Evolutionary conservation across 2,329 filamentous ascomycete genomes (phyloP), one percentile per base, ranked within the genome.

Genomic region (Verticillium dahliae): DNA sequence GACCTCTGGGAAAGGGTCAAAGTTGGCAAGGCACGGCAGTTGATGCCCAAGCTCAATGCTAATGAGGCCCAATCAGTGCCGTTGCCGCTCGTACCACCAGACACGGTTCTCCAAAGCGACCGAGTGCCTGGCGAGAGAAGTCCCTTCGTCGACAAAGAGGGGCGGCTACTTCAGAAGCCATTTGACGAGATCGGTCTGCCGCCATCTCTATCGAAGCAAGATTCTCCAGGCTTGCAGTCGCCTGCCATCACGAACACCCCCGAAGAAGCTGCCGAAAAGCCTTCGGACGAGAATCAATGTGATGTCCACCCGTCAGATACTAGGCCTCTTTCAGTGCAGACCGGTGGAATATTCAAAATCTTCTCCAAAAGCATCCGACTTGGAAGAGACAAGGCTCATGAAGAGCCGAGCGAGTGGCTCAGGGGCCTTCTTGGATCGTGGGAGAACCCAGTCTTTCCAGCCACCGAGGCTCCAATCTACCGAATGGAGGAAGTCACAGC

Each of bases 391-490:
- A 34, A 45, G 39, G 14, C 72, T 9, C 73, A 57, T 7, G 58
- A 64, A 11, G 59, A 68, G 33, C 66, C 67, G 7, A 75, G 70
- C 56, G 66, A 72, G 10, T 92, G 89, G 89, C 74, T 92, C 2
- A 77, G 80, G 9, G 75, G 80, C 6, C 68, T 94, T 6, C 73
- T 92, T 1, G 72, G 80, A 39, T 79, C 78, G 9, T 96, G 91
- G 91, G 74, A 89, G 9, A 96, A 93, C 62, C 91, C 91, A 0
- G 78, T 91, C 0, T 97, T 96, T 70, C 75, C 81, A n/a, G 69
- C 71, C 3, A 71, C 73, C 0, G 77, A 85, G 60, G 66, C 73
- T 1, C 66, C 71, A 0, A 80, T 88, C 27, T 83, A 81, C 5
- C 73, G 70, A 4, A 61, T 80, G 0, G 67, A 73, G 1, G 69